Evolutionary conservation across 2,329 filamentous ascomycete species (phyloP).

Genomic region (Phialophora macrospora): DNA sequence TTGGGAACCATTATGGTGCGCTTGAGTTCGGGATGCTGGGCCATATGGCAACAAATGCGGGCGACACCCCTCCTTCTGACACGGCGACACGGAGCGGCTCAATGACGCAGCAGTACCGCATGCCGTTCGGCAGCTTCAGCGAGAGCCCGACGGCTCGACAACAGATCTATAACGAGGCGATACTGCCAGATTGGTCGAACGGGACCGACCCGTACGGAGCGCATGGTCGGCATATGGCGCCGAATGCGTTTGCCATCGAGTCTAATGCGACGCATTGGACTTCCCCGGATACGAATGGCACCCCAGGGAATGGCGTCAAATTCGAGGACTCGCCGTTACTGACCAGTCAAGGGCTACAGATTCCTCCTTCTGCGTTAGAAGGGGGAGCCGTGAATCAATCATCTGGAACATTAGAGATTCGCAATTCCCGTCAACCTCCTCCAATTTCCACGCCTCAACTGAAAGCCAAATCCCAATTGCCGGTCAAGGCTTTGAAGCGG

Average conservation of each 20-base stretch:
- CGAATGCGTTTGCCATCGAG: constrained; percentile 66
- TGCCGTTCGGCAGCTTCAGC: constrained; percentile 47
- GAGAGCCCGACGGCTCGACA: constrained; percentile 52
- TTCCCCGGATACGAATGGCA: constrained; percentile 63
- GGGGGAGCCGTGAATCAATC: constrained; percentile 16
- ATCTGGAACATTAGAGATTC: constrained; percentile 40
- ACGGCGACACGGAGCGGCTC: constrained; percentile 54
- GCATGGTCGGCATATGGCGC: constrained; percentile 46
- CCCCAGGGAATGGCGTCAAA: constrained; percentile 49
- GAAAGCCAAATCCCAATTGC: constrained; percentile 46
- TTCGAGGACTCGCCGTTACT: constrained; percentile 45
- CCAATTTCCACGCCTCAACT: constrained; percentile 52
- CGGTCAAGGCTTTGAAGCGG: constrained; percentile 49
- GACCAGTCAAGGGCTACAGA: constrained; percentile 36
- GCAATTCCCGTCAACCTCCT: constrained; percentile 44
- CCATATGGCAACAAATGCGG: constrained; percentile 90
- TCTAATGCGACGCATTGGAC: constrained; percentile 61
- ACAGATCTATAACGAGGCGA: constrained; percentile 50
- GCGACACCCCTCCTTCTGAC: constrained; percentile 76
- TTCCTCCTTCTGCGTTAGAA: constrained; percentile 22
- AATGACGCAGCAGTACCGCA: constrained; percentile 48
- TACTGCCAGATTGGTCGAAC: constrained; percentile 53
- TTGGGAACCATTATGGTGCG: constrained; percentile 93
- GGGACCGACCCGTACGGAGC: constrained; percentile 47
- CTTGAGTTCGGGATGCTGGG: constrained; percentile 95